These are phyloP conservation scores for Talaromyces atroroseus DNA, from an alignment of 2,329 filamentous ascomycete genomes.

Conservation along the genomic window DNA sequence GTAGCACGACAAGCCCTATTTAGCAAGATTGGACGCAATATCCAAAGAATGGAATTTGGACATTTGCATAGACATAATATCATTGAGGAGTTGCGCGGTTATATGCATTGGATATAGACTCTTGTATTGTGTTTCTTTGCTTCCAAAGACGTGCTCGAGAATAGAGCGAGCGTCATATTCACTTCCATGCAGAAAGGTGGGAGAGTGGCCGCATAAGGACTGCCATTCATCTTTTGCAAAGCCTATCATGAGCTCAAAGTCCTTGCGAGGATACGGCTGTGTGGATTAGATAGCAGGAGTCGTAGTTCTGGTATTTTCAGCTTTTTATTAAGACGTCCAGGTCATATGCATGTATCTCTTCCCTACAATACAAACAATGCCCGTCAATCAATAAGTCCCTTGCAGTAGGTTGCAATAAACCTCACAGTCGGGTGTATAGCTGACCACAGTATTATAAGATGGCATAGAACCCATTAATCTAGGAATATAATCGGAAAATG, in stretches of 20 bases:
- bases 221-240: conserved; percentile 3
- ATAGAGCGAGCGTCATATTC: not conserved
- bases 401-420: too few relatives aligned
- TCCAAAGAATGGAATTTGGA: not conserved
- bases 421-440: too few relatives aligned
- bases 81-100: not conserved
- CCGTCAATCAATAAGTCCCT: too few relatives aligned
- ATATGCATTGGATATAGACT: not conserved
- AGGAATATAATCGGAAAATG: too few relatives aligned
- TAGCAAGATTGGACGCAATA: not conserved
- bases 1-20: not conserved
- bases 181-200: not conserved
- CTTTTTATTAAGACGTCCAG: too few relatives aligned
- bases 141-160: not conserved
- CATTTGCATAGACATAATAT: conserved; percentile 1
- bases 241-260: conserved; percentile 1
- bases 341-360: too few relatives aligned
- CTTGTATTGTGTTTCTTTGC: not conserved
- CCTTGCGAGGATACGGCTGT: not conserved
- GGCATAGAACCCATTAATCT: too few relatives aligned
- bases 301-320: too few relatives aligned
- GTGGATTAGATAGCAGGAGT: too few relatives aligned
- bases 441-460: too few relatives aligned
- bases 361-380: too few relatives aligned
- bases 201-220: not conserved